Evolutionary conservation across 495 filamentous ascomycete genomes (phyloP).

Genomic region (Lindgomyces ingoldianus): DNA sequence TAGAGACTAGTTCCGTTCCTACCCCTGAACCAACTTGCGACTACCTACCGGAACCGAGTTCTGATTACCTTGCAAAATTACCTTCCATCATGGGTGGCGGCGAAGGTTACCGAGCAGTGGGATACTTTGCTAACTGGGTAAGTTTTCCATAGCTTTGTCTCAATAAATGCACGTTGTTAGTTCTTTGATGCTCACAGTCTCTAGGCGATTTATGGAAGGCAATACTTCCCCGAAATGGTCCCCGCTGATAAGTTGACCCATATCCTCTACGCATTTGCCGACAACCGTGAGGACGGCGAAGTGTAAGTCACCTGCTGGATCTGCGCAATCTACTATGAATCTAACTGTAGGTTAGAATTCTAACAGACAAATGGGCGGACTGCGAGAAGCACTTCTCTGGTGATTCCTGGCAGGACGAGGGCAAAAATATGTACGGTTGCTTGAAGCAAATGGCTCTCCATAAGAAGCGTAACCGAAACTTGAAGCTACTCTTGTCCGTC

Average conservation of each 20-base stretch:
- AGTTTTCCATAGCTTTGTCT: too few relatives aligned
- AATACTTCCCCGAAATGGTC: slow-evolving; percentile 83
- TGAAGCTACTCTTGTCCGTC: slow-evolving; percentile 90
- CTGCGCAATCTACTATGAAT: background rate
- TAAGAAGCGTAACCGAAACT: slow-evolving; percentile 81
- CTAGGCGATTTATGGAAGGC: slow-evolving; percentile 81
- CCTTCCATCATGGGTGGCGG: slow-evolving; percentile 45
- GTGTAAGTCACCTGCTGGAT: background rate
- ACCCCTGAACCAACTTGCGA: background rate
- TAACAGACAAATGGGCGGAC: slow-evolving; percentile 85
- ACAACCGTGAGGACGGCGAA: slow-evolving; percentile 63
- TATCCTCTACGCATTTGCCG: slow-evolving; percentile 87
- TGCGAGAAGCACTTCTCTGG: slow-evolving; percentile 75
- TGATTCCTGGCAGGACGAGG: slow-evolving; percentile 68
- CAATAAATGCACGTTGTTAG: background rate
- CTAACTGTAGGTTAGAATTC: slow-evolving; percentile 11
- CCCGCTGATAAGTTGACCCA: slow-evolving; percentile 88
- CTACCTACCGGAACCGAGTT: background rate
- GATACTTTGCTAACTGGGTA: slow-evolving; percentile 86
- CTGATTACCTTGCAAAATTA: background rate
- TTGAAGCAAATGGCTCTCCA: slow-evolving; percentile 91
- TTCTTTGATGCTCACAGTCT: background rate
- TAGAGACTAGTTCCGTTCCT: background rate
- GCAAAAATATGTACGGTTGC: slow-evolving; percentile 72
- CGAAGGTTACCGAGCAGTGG: slow-evolving; percentile 64